A percentile compares a stretch with the other conserved stretches of the same genome.
Conservation (phyloP, 176 grass and related monocot species). For the Metroxylon sagu region DNA sequence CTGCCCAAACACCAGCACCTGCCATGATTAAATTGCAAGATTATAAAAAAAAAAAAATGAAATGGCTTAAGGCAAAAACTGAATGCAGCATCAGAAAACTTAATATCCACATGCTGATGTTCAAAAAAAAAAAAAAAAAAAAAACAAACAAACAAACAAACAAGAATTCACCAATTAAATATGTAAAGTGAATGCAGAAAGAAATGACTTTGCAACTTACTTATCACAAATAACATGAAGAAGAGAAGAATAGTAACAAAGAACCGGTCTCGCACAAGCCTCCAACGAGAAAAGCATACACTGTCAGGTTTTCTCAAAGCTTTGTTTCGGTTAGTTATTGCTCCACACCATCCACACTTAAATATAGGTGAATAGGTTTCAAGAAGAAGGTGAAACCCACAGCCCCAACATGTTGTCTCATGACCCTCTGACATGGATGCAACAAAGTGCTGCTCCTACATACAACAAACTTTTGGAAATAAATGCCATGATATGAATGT, state of each 20-base stretch:
- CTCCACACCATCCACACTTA: constrained; percentile 99
- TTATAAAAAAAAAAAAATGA: not conserved
- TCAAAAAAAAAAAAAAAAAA: no score
- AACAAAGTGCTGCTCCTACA: constrained; percentile 69
- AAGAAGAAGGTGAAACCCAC: constrained; percentile 65
- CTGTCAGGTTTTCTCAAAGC: constrained; percentile 60
- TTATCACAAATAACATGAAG: constrained; percentile 86
- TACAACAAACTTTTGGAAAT: not conserved
- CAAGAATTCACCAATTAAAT: no score
- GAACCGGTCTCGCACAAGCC: constrained; percentile 54
- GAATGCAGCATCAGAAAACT: no score
- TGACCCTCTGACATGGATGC: constrained; percentile 64
- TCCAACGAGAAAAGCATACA: constrained; percentile 68
- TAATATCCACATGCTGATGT: no score
- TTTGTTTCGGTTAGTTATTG: constrained; percentile 60
- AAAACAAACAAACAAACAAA: no score
- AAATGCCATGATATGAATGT: not conserved
- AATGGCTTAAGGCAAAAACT: constrained; percentile 1
- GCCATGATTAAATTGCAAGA: constrained; percentile 11
- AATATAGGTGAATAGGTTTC: constrained; percentile 55
- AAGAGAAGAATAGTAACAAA: constrained; percentile 64
- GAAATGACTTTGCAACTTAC: constrained; percentile 35
- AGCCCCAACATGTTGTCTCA: constrained; percentile 82
- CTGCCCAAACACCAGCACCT: constrained; percentile 83
- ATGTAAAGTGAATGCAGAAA: not conserved